Conservation (phyloP, 78 protist genomes). For the Monosiga brevicollis region DNA sequence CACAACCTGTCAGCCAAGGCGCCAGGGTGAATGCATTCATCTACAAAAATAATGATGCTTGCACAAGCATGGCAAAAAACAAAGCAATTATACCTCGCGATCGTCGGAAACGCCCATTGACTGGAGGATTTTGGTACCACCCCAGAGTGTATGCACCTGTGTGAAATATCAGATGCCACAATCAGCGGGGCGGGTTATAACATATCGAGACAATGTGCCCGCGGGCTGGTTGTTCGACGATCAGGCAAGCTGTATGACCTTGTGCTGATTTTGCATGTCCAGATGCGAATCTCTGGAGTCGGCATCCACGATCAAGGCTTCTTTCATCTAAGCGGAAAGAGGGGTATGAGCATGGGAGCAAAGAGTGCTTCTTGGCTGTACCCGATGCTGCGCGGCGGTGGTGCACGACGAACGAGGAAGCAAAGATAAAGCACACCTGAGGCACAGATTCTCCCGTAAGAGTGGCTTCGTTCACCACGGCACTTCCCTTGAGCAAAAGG, state of each 20-base stretch:
- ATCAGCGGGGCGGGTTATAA: no score
- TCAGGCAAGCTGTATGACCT: no score
- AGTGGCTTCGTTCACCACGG: conserved; percentile 88
- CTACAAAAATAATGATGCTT: neutral
- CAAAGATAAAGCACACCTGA: conserved; percentile 22
- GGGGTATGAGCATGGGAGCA: neutral
- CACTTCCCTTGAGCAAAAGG: conserved; percentile 76
- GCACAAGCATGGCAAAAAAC: neutral
- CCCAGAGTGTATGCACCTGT: no score
- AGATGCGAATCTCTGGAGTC: neutral
- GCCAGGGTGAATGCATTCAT: neutral
- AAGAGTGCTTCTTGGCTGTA: neutral
- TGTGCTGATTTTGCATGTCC: conserved; percentile 36
- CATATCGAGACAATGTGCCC: no score
- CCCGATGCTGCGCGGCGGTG: neutral
- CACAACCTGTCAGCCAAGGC: no score
- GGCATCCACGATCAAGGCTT: no score
- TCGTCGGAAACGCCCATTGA: no score
- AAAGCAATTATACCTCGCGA: neutral
- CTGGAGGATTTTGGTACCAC: no score
- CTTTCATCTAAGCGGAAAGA: no score
- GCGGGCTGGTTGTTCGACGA: no score
- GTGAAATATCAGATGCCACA: no score
- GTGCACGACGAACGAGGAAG: neutral
- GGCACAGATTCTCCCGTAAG: conserved; percentile 97